Base-by-base conservation (phyloP, 306 rosid species). In the Lithocarpus polystachyus region DNA sequence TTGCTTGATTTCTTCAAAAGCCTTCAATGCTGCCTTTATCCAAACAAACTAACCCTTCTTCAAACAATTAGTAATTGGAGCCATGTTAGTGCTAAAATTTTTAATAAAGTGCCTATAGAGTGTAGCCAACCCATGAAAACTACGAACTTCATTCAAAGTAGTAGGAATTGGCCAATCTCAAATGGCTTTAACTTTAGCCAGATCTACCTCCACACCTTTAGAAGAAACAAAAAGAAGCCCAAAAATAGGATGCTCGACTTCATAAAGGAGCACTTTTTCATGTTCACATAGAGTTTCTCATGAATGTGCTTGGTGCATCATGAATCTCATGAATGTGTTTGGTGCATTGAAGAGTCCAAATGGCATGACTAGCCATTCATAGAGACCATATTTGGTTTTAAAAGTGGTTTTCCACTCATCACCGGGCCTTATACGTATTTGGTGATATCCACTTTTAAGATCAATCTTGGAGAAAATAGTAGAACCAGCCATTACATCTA, bases 41-140 rank as follows among this genome's bases (percentile, higher is more conserved):
- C 73, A 64, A 45, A 4, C 11, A 6, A 79, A 57, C 1, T 51
- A 24, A 2, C 60, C 52, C 3, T 1, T 37, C n/a, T 54, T 33
- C 2, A 73, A 19, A 33, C 55, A 71, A 72, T 72, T 33, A 1
- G 52, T 61, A 19, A 79, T 40, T 8, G 7, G 62, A 0, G 67
- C 56, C 28, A 79, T n/a, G 15, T 48, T 72, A 20, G 3, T 14
- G n/a, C 14, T 43, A 4, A 73, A 33, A 17, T 73, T 33, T 11
- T 1, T 31, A 24, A 79, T 78, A n/a, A 72, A 79, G 0, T 37
- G 67, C 28, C 43, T 26, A 60, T 33, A 79, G 22, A 61, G 61
- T 9, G 45, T 48, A 4, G 59, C 82, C 11, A 72, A 53, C 10
- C 45, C 77, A 59, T 56, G 72, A 23, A 79, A 79, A 23, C 82